phyloP scores from a whole-genome alignment of 2,329 filamentous ascomycete genomes.

The Trichothecium roseum region DNA sequence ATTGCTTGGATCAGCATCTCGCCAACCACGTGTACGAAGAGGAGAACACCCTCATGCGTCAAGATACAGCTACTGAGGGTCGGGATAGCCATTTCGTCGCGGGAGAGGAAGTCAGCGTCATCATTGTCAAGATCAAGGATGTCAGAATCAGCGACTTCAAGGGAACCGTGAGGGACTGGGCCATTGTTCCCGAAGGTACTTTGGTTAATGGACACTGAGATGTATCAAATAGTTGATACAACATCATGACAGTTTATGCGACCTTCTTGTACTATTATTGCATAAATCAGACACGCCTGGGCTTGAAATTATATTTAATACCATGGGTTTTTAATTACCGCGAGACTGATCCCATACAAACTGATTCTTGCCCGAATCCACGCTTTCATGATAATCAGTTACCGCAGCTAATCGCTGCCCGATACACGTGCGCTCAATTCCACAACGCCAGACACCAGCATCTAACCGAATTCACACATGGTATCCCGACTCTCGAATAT shows the following conservation, averaged over 20 bases:
- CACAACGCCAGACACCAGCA: conserved; percentile 2
- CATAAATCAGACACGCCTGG: too few relatives aligned
- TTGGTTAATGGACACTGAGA: conserved; percentile 27
- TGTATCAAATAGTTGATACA: neutral
- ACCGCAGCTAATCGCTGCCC: too few relatives aligned
- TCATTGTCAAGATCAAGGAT: conserved; percentile 74
- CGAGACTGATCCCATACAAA: too few relatives aligned
- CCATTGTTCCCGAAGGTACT: conserved; percentile 26
- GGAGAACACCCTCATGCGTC: conserved; percentile 25
- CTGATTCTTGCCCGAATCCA: too few relatives aligned
- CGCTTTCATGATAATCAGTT: too few relatives aligned
- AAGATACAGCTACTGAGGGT: conserved; percentile 22
- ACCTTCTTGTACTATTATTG: too few relatives aligned
- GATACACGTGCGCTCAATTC: too few relatives aligned
- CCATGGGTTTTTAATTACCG: too few relatives aligned
- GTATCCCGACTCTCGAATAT: too few relatives aligned
- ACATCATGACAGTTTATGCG: too few relatives aligned
- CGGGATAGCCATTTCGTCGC: conserved; percentile 58
- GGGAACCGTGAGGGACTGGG: conserved; percentile 78
- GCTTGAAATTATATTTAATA: too few relatives aligned
- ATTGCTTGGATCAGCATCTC: conserved; percentile 73
- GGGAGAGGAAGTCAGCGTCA: conserved; percentile 75
- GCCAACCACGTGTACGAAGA: conserved; percentile 85
- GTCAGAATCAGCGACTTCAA: conserved; percentile 92
- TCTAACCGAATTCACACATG: neutral